A percentile compares a stretch with the other conserved stretches of the same genome.
Evolutionary conservation across 225 moss, liverwort and hornwort genomes (phyloP).

Genomic region (Polytrichum commune): DNA sequence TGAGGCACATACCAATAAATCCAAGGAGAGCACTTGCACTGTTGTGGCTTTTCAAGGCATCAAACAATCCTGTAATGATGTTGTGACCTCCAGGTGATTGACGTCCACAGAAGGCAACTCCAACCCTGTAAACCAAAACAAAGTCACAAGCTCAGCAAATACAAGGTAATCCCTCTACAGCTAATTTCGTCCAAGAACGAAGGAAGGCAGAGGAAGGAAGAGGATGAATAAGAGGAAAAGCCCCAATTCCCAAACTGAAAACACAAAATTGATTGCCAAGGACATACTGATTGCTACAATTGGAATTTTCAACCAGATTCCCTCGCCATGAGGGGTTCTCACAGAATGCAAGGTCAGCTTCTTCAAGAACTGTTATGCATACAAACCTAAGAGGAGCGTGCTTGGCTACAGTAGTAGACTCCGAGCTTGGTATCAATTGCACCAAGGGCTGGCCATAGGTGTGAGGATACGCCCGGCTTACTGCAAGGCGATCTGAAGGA

Average conservation of each 20-base stretch:
- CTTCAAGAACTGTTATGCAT: background rate
- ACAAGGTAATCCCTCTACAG: background rate
- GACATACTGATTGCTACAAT: too few relatives aligned
- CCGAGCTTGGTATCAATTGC: constrained; percentile 51
- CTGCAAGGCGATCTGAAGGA: constrained; percentile 84
- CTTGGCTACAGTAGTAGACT: constrained; percentile 25
- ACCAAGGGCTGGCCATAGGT: constrained; percentile 87
- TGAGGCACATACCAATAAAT: constrained; percentile 61
- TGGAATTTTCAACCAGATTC: too few relatives aligned
- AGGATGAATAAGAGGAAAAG: too few relatives aligned
- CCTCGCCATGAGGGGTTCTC: background rate
- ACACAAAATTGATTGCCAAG: too few relatives aligned
- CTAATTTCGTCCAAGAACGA: background rate
- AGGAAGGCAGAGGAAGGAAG: too few relatives aligned
- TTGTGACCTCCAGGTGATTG: constrained; percentile 99
- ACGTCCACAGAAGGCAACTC: constrained; percentile 92
- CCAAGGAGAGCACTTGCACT: constrained; percentile 63
- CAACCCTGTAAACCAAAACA: constrained; percentile 50
- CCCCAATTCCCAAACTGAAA: too few relatives aligned
- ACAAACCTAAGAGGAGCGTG: constrained; percentile 38
- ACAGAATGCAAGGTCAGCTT: background rate
- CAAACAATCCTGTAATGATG: constrained; percentile 78
- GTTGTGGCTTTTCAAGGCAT: constrained; percentile 72
- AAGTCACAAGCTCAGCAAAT: background rate
- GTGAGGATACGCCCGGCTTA: constrained; percentile 75